Evolutionary conservation across 495 filamentous ascomycete genomes (phyloP).

Genomic region (Aspergillus funiculosus): DNA sequence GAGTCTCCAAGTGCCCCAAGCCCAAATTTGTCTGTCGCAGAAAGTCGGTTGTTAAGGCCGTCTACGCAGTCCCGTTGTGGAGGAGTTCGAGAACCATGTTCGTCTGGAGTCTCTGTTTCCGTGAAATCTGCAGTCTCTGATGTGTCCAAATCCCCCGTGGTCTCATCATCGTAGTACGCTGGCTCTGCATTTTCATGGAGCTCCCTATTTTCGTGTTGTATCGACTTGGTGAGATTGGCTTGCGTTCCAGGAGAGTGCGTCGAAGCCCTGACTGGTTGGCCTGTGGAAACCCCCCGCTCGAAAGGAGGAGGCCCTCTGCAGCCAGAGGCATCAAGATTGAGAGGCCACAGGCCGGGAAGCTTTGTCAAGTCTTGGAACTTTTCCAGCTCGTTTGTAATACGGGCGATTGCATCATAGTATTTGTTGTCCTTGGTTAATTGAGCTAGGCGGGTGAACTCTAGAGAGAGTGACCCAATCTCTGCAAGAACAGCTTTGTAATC

Average conservation of each 20-base stretch:
- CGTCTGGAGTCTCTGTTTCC: neutral
- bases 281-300: constrained; percentile 9
- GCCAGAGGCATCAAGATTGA: constrained; percentile 70
- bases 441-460: constrained; percentile 92
- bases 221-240: constrained; percentile 16
- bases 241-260: neutral
- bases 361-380: constrained; percentile 68
- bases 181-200: constrained; percentile 25
- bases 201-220: constrained; percentile 16
- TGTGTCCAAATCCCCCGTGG: too few species aligned
- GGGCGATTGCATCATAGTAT: constrained; percentile 93
- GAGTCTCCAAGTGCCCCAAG: constrained; percentile 86
- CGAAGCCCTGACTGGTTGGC: neutral
- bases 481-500: constrained; percentile 60
- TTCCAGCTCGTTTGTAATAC: constrained; percentile 83
- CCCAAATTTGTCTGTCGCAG: constrained; percentile 46
- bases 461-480: constrained; percentile 82
- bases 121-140: too few species aligned
- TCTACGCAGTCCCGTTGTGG: constrained; percentile 24
- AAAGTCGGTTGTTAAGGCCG: constrained; percentile 24
- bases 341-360: constrained; percentile 80
- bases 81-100: neutral
- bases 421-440: constrained; percentile 81
- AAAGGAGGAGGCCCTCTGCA: constrained; percentile 39
- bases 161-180: constrained; percentile 21